phyloP scores from a whole-genome alignment of 2,329 filamentous ascomycete genomes.

The Beauveria sp. region DNA sequence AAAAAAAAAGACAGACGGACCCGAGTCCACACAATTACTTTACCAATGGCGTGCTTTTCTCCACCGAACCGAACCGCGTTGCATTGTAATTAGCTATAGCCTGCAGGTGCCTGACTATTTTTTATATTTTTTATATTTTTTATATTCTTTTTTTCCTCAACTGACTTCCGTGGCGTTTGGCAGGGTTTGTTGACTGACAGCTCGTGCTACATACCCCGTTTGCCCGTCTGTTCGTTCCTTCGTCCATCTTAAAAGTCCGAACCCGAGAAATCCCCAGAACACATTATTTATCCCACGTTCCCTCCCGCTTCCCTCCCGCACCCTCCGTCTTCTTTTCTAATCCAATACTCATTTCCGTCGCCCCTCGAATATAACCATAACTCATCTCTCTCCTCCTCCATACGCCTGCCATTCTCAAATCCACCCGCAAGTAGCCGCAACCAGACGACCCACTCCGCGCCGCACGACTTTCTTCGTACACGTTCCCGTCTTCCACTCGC shows the following conservation, averaged over 20 bases:
- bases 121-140: background rate
- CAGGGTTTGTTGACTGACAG: too few relatives aligned
- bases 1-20: too few relatives aligned
- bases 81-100: too few relatives aligned
- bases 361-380: background rate
- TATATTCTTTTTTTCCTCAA: background rate
- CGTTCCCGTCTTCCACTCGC: background rate
- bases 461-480: background rate
- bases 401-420: background rate
- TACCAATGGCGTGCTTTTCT: too few relatives aligned
- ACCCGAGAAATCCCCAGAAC: background rate
- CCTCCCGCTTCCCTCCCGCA: background rate
- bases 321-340: background rate
- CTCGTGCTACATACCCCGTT: too few relatives aligned
- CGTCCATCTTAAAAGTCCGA: too few relatives aligned
- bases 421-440: conserved; percentile 6
- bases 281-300: background rate
- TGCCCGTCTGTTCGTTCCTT: too few relatives aligned
- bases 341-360: background rate
- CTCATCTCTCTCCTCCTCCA: background rate
- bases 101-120: too few relatives aligned
- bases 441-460: conserved; percentile 3
- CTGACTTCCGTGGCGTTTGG: too few relatives aligned
- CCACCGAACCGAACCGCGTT: too few relatives aligned
- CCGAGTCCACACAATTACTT: too few relatives aligned